These are phyloP conservation scores for Astrothelium macrocarpum DNA, from an alignment of 495 filamentous ascomycete genomes.

Conservation along the genomic window DNA sequence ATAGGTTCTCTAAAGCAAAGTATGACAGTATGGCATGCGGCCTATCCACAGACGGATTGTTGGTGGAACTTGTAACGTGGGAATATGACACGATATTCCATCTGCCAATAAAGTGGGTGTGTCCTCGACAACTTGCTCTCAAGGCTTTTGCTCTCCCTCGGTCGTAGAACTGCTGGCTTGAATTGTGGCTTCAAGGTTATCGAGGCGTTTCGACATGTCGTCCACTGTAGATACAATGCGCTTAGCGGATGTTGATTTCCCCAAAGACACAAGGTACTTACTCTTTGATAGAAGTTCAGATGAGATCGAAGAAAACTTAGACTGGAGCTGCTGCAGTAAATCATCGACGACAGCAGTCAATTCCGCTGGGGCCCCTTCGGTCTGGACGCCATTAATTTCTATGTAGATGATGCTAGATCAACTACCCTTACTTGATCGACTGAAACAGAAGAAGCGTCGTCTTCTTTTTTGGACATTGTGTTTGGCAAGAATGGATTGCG, in stretches of 20 bases:
- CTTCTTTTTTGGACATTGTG: background rate
- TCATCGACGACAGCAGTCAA: constrained; percentile 74
- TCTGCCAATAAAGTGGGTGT: too few relatives aligned
- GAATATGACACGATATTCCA: too few relatives aligned
- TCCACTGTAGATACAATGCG: constrained; percentile 61
- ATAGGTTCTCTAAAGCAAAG: too few relatives aligned
- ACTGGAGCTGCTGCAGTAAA: constrained; percentile 68
- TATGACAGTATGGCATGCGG: too few relatives aligned
- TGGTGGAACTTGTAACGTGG: too few relatives aligned
- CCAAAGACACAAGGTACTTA: constrained; percentile 35
- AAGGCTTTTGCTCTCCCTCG: constrained; percentile 9
- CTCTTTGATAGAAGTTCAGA: constrained; percentile 82
- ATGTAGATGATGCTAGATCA: too few relatives aligned
- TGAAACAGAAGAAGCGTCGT: background rate
- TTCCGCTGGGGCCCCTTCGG: constrained; percentile 38
- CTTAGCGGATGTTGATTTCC: background rate
- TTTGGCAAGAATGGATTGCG: background rate
- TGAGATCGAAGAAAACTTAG: constrained; percentile 73
- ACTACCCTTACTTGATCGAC: background rate
- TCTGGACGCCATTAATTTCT: background rate
- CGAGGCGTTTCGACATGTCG: constrained; percentile 83
- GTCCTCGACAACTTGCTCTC: background rate
- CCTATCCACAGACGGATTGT: too few relatives aligned
- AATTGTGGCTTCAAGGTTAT: constrained; percentile 73
- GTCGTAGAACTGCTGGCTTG: constrained; percentile 41